phyloP scores from a whole-genome alignment of 1,284 basidiomycete genomes.

The Calocybe gambosa region DNA sequence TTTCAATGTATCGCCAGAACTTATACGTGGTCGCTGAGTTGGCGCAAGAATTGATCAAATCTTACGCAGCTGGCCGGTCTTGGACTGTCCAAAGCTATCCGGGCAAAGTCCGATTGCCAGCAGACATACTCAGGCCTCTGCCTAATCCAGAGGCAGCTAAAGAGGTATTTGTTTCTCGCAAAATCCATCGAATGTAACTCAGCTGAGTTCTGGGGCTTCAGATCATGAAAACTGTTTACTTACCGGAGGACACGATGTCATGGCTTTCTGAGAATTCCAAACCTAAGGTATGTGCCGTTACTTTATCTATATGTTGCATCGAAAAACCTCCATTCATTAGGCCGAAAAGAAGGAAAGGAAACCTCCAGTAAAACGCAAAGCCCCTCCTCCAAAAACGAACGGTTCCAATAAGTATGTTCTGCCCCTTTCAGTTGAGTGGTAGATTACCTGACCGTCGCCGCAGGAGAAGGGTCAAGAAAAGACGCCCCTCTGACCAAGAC shows the following conservation, averaged over 20 bases:
- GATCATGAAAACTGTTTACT: conserved; percentile 61
- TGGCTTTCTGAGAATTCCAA: conserved; percentile 49
- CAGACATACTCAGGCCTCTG: conserved; percentile 73
- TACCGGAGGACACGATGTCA: conserved; percentile 51
- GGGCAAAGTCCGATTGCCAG: conserved; percentile 73
- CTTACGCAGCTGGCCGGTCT: conserved; percentile 54
- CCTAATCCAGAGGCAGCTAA: conserved; percentile 58
- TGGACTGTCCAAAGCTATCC: conserved; percentile 83
- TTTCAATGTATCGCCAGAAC: conserved; percentile 45
- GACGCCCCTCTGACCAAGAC: conserved; percentile 24
- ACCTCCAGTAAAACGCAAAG: conserved; percentile 34
- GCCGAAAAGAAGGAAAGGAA: conserved; percentile 37
- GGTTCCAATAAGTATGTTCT: conserved; percentile 35
- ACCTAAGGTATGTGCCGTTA: conserved; percentile 23
- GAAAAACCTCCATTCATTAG: background rate
- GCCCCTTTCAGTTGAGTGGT: background rate
- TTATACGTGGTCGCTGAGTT: conserved; percentile 88
- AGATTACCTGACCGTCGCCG: background rate
- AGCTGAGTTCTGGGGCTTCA: conserved; percentile 20
- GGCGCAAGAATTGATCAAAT: conserved; percentile 81
- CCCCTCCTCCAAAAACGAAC: conserved; percentile 29
- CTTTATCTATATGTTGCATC: background rate
- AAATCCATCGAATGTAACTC: background rate
- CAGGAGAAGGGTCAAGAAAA: conserved; percentile 28
- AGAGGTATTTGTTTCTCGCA: conserved; percentile 34